Percentiles rank a stretch among this genome's conserved stretches.
Conservation (phyloP, 495 filamentous ascomycete species). For the Neurospora sp. region DNA sequence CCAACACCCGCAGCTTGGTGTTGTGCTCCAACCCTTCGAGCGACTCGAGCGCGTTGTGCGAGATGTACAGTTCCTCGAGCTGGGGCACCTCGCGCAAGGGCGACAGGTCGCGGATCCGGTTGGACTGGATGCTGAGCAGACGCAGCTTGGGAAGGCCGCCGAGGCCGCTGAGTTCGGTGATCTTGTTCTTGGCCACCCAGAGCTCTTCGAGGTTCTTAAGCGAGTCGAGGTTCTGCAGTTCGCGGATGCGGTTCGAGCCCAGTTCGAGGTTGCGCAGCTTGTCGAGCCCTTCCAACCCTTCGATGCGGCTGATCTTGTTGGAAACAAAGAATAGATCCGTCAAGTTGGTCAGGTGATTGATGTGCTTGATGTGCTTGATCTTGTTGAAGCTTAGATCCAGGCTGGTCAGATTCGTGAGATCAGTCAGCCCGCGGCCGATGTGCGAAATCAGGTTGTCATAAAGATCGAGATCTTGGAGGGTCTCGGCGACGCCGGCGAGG, state of each 20-base stretch:
- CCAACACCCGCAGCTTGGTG: slow-evolving; percentile 62
- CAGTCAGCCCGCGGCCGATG: slow-evolving; percentile 65
- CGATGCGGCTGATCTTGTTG: slow-evolving; percentile 84
- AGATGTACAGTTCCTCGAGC: slow-evolving; percentile 93
- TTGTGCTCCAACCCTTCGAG: slow-evolving; percentile 68
- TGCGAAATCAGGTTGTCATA: slow-evolving; percentile 97
- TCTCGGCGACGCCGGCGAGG: slow-evolving; percentile 51
- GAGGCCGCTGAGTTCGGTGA: slow-evolving; percentile 70
- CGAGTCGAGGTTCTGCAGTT: slow-evolving; percentile 78
- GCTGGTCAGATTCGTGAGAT: slow-evolving; percentile 59
- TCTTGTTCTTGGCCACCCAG: slow-evolving; percentile 98
- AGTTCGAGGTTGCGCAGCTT: slow-evolving; percentile 77
- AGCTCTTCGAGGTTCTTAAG: slow-evolving; percentile 71
- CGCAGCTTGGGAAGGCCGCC: slow-evolving; percentile 64
- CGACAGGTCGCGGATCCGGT: slow-evolving; percentile 73
- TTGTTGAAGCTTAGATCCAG: slow-evolving; percentile 98
- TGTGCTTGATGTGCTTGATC: slow-evolving; percentile 94
- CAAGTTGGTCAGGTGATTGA: slow-evolving; percentile 68
- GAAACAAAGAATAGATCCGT: slow-evolving; percentile 89
- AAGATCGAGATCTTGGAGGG: slow-evolving; percentile 76
- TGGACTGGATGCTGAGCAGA: slow-evolving; percentile 94
- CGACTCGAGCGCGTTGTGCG: slow-evolving; percentile 83
- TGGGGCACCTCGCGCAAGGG: slow-evolving; percentile 63
- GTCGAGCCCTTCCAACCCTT: slow-evolving; percentile 66
- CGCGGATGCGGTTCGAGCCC: slow-evolving; percentile 81